Evolutionary conservation across 1,284 basidiomycete genomes (phyloP).

Genomic region (Ustilago sp.): DNA sequence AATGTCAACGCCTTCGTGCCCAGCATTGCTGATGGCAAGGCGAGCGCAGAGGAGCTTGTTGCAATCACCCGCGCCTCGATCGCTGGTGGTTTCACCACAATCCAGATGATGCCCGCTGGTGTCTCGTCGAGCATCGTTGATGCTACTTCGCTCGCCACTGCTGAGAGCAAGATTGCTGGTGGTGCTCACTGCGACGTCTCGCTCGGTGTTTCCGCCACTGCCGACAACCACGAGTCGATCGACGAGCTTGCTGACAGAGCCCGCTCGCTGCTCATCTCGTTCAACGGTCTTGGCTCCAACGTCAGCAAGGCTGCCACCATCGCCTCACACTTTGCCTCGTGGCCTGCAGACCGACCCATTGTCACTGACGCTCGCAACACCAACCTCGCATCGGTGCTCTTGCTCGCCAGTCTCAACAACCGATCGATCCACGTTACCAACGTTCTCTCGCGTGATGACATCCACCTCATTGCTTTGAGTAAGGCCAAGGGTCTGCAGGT

Average conservation of each 20-base stretch:
- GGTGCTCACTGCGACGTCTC: slow-evolving; percentile 64
- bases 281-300: slow-evolving; percentile 55
- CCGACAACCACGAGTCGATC: slow-evolving; percentile 51
- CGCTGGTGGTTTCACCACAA: slow-evolving; percentile 64
- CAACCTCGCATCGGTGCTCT: slow-evolving; percentile 90
- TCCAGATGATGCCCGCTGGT: slow-evolving; percentile 59
- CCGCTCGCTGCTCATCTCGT: slow-evolving; percentile 63
- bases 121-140: slow-evolving; percentile 49
- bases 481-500: slow-evolving; percentile 94
- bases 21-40: slow-evolving; percentile 73
- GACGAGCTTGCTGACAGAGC: slow-evolving; percentile 58
- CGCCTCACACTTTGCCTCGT: slow-evolving; percentile 87
- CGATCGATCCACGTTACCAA: slow-evolving; percentile 94
- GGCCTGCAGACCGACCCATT: slow-evolving; percentile 91
- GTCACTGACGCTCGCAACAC: slow-evolving; percentile 92
- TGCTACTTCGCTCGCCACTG: slow-evolving; percentile 49
- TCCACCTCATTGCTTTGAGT: slow-evolving; percentile 90
- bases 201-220: slow-evolving; percentile 61
- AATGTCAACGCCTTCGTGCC: slow-evolving; percentile 92
- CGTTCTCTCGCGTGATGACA: slow-evolving; percentile 86
- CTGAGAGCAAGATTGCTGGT: slow-evolving; percentile 63
- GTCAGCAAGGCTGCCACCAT: slow-evolving; percentile 72
- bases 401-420: slow-evolving; percentile 90
- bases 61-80: slow-evolving; percentile 63
- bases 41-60: slow-evolving; percentile 76